Percentiles rank a stretch among this genome's conserved stretches.
These are phyloP conservation scores for Coemansia sp. DNA, from an alignment of 192 early-diverging fungal genomes.

Conservation along the genomic window DNA sequence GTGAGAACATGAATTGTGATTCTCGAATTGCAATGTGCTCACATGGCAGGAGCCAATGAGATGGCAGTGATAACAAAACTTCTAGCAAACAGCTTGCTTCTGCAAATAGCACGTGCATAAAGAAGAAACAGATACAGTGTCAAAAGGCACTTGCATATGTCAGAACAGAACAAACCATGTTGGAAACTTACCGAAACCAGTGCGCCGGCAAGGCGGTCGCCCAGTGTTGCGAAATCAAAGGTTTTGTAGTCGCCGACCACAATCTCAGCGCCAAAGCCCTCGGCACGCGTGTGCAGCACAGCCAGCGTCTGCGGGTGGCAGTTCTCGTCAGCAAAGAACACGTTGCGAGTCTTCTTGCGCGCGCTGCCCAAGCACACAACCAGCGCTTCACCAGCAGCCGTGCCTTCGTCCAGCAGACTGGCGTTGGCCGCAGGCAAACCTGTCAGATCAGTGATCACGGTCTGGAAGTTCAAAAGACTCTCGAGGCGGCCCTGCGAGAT, in stretches of 20 bases:
- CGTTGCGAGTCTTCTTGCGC: slow-evolving; percentile 74
- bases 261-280: slow-evolving; percentile 90
- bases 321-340: slow-evolving; percentile 90
- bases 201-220: slow-evolving; percentile 83
- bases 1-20: not conserved
- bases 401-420: slow-evolving; percentile 98
- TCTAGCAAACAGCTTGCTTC: not conserved
- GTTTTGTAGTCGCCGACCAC: slow-evolving; percentile 78
- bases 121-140: not conserved
- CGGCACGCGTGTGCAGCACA: slow-evolving; percentile 88
- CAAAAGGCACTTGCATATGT: not conserved
- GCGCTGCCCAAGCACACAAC: slow-evolving; percentile 76
- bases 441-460: slow-evolving; percentile 92
- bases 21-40: not conserved
- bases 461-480: slow-evolving; percentile 97
- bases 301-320: slow-evolving; percentile 97
- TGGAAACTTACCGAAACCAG: slow-evolving; percentile 70
- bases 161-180: not conserved
- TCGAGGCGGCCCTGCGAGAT: slow-evolving; percentile 98
- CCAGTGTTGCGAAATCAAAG: slow-evolving; percentile 74
- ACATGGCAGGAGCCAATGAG: slow-evolving; percentile 6
- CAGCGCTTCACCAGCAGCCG: slow-evolving; percentile 98
- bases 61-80: slow-evolving; percentile 6
- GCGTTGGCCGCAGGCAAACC: slow-evolving; percentile 97
- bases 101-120: not conserved